Evolutionary conservation across 306 rosid species (phyloP), one percentile per base, ranked within the genome.

Genomic region (Crataegus laevigata): DNA sequence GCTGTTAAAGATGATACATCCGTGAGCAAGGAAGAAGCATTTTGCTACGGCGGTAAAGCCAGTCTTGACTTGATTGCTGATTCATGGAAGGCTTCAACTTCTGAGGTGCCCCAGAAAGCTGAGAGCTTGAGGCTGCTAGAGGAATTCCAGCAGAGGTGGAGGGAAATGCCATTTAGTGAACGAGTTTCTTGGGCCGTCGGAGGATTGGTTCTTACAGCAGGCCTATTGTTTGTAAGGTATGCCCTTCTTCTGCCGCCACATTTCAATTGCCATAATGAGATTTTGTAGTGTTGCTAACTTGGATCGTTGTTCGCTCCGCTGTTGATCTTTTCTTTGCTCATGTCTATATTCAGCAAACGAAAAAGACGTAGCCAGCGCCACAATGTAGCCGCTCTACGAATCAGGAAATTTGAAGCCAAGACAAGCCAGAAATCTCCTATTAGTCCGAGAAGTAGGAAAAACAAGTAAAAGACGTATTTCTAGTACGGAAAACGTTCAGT

Each of bases 171-270:
- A 59, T 87, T 87, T 50, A 80, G 60, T 22, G 96, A 92, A 77
- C 85, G 85, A 84, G 89, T 94, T 85, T 90, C 92, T 45, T 94
- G 99, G 99, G 96, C 96, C 40, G 86, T 94, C 5, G 97, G 97
- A 80, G 96, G 97, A 84, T 82, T 94, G 96, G 96, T 92, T 74
- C 90, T 92, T 76, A 90, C 97, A 3, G 92, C 99, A 22, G 97
- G 96, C 59, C 79, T 94, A 82, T 55, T 90, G 77, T 84, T 82
- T 85, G 76, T 87, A 60, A 91, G 98, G 98, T 94, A 55, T 73
- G 87, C 65, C 28, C 54, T 69, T 59, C 29, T 64, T 12, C 60
- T 45, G 6, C 50, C 67, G 60, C 79, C 74, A 77, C 42, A 18
- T 55, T 32, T 68, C 34, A 12, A 25, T 25, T 55, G 22, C 38